phyloP scores from a whole-genome alignment of 345 rosid species.

The Citrus cavaleriei region DNA sequence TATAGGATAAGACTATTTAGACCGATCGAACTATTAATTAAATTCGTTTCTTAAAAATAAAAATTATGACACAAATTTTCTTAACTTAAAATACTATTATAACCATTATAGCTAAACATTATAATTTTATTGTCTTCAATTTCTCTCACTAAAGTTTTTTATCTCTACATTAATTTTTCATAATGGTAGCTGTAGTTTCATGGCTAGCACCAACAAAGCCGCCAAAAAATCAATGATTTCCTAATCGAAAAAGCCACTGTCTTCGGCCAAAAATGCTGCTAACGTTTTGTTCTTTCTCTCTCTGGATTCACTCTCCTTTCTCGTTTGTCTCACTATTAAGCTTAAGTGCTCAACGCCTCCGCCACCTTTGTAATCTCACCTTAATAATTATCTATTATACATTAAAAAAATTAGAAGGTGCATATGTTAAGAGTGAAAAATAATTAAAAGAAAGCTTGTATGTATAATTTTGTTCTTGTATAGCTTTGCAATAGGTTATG shows the following conservation, averaged over 20 bases:
- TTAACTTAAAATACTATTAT: too few species aligned
- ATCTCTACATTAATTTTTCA: slow-evolving; percentile 28
- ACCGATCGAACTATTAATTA: too few species aligned
- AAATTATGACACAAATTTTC: too few species aligned
- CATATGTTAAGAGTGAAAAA: background rate
- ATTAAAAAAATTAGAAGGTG: background rate
- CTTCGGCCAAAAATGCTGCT: slow-evolving; percentile 62
- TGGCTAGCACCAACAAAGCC: slow-evolving; percentile 88
- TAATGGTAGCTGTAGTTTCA: slow-evolving; percentile 78
- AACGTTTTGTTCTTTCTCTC: slow-evolving; percentile 65
- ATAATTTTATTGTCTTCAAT: too few species aligned
- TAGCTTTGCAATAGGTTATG: slow-evolving; percentile 77
- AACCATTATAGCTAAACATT: too few species aligned
- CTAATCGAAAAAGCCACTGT: slow-evolving; percentile 66
- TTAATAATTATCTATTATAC: slow-evolving; percentile 10
- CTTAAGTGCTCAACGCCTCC: slow-evolving; percentile 50
- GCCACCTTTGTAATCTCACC: slow-evolving; percentile 90
- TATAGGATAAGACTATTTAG: too few species aligned
- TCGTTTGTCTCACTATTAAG: slow-evolving; percentile 62
- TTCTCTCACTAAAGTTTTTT: too few species aligned
- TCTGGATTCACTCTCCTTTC: slow-evolving; percentile 49
- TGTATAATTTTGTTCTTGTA: slow-evolving; percentile 25
- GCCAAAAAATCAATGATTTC: slow-evolving; percentile 64
- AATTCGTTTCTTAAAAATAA: too few species aligned
- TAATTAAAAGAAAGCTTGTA: background rate